Evolutionary conservation across 2,329 filamentous ascomycete genomes (phyloP).

Genomic region (Parasarocladium wereldwijsianum): DNA sequence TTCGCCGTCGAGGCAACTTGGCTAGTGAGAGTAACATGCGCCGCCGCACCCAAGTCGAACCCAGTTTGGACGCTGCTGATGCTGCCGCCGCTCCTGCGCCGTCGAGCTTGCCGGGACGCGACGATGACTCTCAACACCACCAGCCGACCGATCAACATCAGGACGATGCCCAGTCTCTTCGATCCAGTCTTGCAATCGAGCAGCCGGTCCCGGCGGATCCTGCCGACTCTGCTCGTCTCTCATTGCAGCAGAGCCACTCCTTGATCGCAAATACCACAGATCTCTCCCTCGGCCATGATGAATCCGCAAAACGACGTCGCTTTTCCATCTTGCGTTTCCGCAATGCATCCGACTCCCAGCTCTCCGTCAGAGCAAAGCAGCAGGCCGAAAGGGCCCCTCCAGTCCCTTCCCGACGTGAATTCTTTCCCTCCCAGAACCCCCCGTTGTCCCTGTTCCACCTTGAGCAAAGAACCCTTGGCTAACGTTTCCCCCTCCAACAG

Average conservation of each 20-base stretch:
- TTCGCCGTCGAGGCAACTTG: slow-evolving; percentile 45
- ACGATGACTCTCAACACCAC: slow-evolving; percentile 2
- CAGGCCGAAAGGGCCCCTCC: slow-evolving; percentile 44
- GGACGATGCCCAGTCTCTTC: slow-evolving; percentile 3
- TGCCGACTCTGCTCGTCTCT: slow-evolving; percentile 9
- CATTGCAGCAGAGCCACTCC: slow-evolving; percentile 11
- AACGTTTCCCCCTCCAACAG: slow-evolving; percentile 18
- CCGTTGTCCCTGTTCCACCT: slow-evolving; percentile 5
- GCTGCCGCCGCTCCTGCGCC: slow-evolving; percentile 5
- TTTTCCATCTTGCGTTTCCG: slow-evolving; percentile 69
- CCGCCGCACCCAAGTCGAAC: slow-evolving; percentile 28
- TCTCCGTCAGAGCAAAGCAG: slow-evolving; percentile 61
- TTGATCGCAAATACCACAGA: slow-evolving; percentile 14
- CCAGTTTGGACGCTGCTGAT: slow-evolving; percentile 11
- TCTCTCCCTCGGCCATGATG: slow-evolving; percentile 37
- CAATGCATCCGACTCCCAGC: slow-evolving; percentile 84
- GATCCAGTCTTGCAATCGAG: slow-evolving; percentile 4
- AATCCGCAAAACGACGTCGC: slow-evolving; percentile 40
- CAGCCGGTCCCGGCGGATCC: slow-evolving; percentile 4
- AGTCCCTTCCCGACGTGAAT: slow-evolving; percentile 39
- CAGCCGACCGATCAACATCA: slow-evolving; percentile 2
- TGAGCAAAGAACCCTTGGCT: slow-evolving; percentile 7
- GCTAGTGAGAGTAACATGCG: slow-evolving; percentile 45
- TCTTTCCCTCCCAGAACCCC: slow-evolving; percentile 5
- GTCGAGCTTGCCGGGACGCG: slow-evolving; percentile 2